phyloP scores from a whole-genome alignment of 2,329 filamentous ascomycete genomes.

The Dothistroma pini region DNA sequence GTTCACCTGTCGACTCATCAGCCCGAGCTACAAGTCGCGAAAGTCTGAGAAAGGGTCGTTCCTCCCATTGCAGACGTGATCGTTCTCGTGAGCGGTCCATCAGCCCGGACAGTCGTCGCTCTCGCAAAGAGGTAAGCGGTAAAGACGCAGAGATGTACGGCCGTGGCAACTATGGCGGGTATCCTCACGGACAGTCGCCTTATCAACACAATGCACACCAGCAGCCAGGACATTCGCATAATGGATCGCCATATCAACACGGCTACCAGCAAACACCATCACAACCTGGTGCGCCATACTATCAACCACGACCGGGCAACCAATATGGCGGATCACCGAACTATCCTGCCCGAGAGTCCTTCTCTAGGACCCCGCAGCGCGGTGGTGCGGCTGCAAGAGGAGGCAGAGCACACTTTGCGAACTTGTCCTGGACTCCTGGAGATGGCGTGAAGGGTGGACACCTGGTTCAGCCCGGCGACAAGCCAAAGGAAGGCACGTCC shows the following conservation, averaged over 20 bases:
- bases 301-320: conserved; percentile 41
- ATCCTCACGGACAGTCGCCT: conserved; percentile 58
- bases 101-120: conserved; percentile 27
- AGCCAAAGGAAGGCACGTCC: conserved; percentile 28
- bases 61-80: conserved; percentile 5
- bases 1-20: conserved; percentile 17
- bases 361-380: conserved; percentile 24
- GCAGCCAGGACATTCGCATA: conserved; percentile 33
- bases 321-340: conserved; percentile 28
- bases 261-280: conserved; percentile 52
- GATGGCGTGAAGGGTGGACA: conserved; percentile 53
- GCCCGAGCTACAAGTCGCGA: conserved; percentile 18
- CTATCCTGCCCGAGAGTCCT: conserved; percentile 22
- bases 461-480: conserved; percentile 34
- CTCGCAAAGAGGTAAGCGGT: conserved; percentile 16
- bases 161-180: conserved; percentile 27
- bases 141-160: conserved; percentile 32
- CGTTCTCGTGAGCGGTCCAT: conserved; percentile 16
- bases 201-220: conserved; percentile 57
- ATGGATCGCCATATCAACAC: conserved; percentile 53
- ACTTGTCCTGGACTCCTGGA: conserved; percentile 67
- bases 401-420: conserved; percentile 56
- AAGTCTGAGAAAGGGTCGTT: conserved; percentile 10
- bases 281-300: conserved; percentile 29
- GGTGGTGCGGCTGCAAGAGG: conserved; percentile 45